Percentiles rank a stretch among this genome's conserved stretches.
Evolutionary conservation across 129 eudicot species (phyloP).

Genomic region (Flaveria linearis): DNA sequence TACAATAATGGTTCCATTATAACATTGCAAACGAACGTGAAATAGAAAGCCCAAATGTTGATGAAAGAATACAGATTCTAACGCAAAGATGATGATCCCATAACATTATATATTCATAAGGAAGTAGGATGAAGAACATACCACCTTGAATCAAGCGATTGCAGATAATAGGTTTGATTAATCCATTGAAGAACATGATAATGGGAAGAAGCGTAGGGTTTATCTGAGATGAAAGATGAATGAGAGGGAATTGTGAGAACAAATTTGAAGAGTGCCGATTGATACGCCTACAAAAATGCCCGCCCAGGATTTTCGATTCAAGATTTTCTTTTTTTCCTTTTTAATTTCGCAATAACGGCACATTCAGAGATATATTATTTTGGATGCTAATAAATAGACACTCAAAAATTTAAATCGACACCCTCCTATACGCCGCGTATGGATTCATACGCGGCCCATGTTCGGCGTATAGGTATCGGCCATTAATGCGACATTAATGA

Average conservation of each 20-base stretch:
- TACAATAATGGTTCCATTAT: neutral
- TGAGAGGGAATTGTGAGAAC: neutral
- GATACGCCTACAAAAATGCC: slow-evolving; percentile 14
- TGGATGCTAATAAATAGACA: no score
- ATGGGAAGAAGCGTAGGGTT: neutral
- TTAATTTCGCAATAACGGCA: neutral
- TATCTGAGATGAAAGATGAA: neutral
- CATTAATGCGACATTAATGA: no score
- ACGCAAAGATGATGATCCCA: neutral
- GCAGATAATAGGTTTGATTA: neutral
- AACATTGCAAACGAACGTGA: neutral
- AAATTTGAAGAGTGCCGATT: slow-evolving; percentile 16
- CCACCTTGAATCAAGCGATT: neutral
- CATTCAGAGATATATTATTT: neutral
- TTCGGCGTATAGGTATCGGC: no score
- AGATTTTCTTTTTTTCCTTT: neutral
- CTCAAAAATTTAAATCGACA: no score
- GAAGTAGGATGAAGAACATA: neutral
- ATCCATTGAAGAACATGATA: neutral
- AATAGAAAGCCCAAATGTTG: neutral
- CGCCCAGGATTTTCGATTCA: slow-evolving; percentile 8
- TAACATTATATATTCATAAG: neutral
- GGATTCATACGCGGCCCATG: no score
- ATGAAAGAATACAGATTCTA: neutral
- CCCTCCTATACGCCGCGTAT: no score